Base-by-base conservation (phyloP, 2,329 filamentous ascomycete genomes). In the Fusarium foetens region DNA sequence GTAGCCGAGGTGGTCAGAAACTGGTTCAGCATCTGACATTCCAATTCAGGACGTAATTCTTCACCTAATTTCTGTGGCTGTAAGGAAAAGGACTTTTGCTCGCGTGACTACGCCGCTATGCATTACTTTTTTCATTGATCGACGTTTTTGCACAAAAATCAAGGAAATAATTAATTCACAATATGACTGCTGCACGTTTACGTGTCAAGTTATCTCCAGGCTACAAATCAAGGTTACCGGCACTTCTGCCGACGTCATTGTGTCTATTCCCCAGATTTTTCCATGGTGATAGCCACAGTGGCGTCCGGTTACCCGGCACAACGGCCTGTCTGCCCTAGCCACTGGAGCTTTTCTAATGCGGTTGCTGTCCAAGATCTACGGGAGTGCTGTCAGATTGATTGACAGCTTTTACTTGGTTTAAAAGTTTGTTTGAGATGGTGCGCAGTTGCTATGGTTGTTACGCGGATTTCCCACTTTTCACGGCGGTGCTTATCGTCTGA, bases 1-100 rank as follows among this genome's bases (percentile, higher is more conserved):
- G 27, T 66, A 66, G 39, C 63, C 63, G 63, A 66, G 62, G 33
- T 65, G 63, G 63, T 66, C 52, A 66, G 62, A 39, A 31, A 23
- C 23, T 25, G 19, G 33, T 35, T 39, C 11, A n/a, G 23, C 45
- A 60, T 51, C 45, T 66, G 62, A 66, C 63, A 66, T 52, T 33
- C 36, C 49, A 61, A 8, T 35, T 36, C 49, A 45, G 49, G 58
- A 36, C 11, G 3, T 23, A 2, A 14, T 27, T n/a, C 29, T 25
- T 27, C 5, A 31, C 1, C 21, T 12, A 51, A 29, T 12, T 59
- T 53, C 27, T 52, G 17, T 39, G 33, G 31, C 54, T 49, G 31
- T 49, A 21, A 12, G 13, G 17, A 36, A 23, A 33, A 31, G 52
- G 27, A 58, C 42, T 36, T 58, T 49, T 36, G 54, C 54, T 58